Base-by-base conservation (phyloP, 2,329 filamentous ascomycete species). In the Colletotrichum sp. region DNA sequence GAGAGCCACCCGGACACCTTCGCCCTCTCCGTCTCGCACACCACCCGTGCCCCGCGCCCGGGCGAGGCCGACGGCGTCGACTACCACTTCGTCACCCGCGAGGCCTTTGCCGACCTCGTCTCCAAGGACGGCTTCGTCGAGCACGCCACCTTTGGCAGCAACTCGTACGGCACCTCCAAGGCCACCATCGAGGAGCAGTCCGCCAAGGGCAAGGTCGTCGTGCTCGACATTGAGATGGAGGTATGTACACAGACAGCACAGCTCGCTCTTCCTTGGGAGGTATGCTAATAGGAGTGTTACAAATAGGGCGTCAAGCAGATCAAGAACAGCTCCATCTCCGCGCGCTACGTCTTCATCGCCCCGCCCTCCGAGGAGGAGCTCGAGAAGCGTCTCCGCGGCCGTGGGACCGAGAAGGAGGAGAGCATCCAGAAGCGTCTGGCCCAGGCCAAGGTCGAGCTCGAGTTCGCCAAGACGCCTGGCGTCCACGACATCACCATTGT, bases 171-270 rank as follows among this genome's bases (percentile, higher is more conserved):
- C 72, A 98, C 96, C 7, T 95, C 92, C 83, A 93, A 95, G 82
- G 89, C 90, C 85, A 95, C 95, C 32, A 95, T 98, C 78, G 90
- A 93, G 84, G 92, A 95, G 81, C 93, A 96, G 83, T 90, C 90
- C 3, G 90, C 91, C 76, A 92, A 93, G 86, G 93, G 93, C 21
- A 90, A 90, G 81, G 92, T 96, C 57, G 96, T 96, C 77, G 92
- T 98, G 64, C 88, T 98, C 79, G 96, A 99, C 84, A 99, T 98
- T 83, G 96, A 98, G 89, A 98, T 98, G 95, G 96, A 98, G 91
- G 93, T 94, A 83, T 39, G 87, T 1, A 16, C 21, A 15, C 32
- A 34, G 16, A 44, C 3, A 44, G 36, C 36, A 18, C 39, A 44
- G 16, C 16, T 4, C 57, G 57, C 26, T 5, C 15, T 6, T 26